phyloP scores from a whole-genome alignment of 768 basidiomycete species.

The Pholiota conissans region DNA sequence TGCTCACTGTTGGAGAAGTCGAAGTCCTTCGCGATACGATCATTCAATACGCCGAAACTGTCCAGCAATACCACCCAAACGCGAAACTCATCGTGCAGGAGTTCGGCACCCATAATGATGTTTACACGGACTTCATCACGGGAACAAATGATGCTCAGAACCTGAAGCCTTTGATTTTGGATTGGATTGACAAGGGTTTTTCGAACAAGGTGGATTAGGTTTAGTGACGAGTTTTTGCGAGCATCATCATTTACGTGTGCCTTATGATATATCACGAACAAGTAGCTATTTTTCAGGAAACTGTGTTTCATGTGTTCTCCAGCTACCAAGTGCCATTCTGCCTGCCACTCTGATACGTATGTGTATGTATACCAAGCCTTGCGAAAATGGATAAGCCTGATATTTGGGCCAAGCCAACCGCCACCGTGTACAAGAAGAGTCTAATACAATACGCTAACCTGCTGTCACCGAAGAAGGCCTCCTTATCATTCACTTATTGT shows the following conservation, averaged over 20 bases:
- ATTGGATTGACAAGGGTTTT: conserved; percentile 17
- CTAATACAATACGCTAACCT: not conserved
- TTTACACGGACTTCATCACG: conserved; percentile 30
- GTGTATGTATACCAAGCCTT: too few relatives aligned
- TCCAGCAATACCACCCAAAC: not conserved
- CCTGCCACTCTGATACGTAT: too few relatives aligned
- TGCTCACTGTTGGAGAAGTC: not conserved
- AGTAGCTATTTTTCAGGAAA: not conserved
- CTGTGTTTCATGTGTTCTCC: not conserved
- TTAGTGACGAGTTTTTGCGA: not conserved
- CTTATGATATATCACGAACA: not conserved
- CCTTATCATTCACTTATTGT: not conserved
- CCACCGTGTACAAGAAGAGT: not conserved
- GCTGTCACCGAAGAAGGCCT: not conserved
- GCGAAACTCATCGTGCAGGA: conserved; percentile 27
- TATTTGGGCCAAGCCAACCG: too few relatives aligned
- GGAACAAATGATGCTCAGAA: conserved; percentile 19
- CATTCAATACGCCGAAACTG: not conserved
- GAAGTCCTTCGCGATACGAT: not conserved
- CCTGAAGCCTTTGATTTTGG: conserved; percentile 23
- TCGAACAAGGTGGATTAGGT: not conserved
- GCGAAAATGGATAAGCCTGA: too few relatives aligned
- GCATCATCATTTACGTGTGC: not conserved
- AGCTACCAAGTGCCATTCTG: too few relatives aligned
- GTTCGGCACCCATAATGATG: conserved; percentile 37